Base-by-base conservation (phyloP, 192 early-diverging fungal genomes). In the Coemansia sp. region DNA sequence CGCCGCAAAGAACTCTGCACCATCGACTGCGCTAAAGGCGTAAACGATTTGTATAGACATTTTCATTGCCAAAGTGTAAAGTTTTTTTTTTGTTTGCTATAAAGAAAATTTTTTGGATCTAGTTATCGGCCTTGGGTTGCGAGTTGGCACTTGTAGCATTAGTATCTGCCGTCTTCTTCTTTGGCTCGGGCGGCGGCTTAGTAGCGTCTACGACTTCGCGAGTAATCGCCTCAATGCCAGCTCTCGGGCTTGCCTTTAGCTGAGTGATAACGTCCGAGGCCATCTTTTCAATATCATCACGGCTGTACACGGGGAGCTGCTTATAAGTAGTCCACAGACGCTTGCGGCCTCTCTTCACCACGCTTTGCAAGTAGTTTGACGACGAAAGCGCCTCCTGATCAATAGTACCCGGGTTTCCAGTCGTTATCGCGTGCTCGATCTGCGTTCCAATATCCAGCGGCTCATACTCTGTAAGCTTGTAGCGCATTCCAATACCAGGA, bases 401-500 rank as follows among this genome's bases (percentile, higher is more conserved):
- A 14, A 78, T 62, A 9, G 51, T 58, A 14, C 50, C 23, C 36
- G 76, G 34, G 8, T 76, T 70, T 19, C 74, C 72, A 3, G 70
- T 66, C 70, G 50, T 31, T 42, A 79, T 41, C 1, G 73, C 78
- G 34, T 71, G 64, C 12, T 68, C 73, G 23, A 84, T 77, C 68
- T 74, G 69, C 6, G 42, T 37, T 19, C 73, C 73, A 27, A 78
- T 67, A 29, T 75, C 72, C 53, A 90, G 39, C 27, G 87, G 69
- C 70, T 90, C 89, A 65, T 89, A 86, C 72, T 94, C 92, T 66
- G 83, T 90, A 44, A 84, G 67, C 58, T 92, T 90, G 45, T 93
- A 88, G 44, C 86, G 86, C 87, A 98, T 86, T 42, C 94, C 91
- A 36, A 98, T 82, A 36, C 97, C 94, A 5, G 89, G 81, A 0